Evolutionary conservation across 176 grass and related monocot genomes (phyloP), one percentile per base, ranked within the genome.

Genomic region (Oryza australiensis): DNA sequence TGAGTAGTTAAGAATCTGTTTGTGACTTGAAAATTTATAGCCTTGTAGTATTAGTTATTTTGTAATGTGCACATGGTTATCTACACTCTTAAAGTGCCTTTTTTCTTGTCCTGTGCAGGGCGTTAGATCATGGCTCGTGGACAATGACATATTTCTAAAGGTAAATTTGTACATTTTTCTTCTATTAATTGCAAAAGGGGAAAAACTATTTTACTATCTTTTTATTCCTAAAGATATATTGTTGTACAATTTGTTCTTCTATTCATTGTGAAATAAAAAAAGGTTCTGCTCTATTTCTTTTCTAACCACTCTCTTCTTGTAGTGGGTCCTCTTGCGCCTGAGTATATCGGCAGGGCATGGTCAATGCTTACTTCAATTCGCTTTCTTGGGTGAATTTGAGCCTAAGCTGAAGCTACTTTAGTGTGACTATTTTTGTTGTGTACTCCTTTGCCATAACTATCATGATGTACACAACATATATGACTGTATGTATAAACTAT

Each of bases 251-350:
- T 18, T 46, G 42, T 71, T 65, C 34, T 35, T 35, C 34, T 35
- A 35, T 35, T 35, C 2, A 35, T 35, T 35, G 34, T 3, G 5
- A 35, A 35, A 35, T 0, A 35, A 35, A 35, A 35, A 35, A 35
- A 35, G 5, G n/a, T 62, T 2, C 13, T 68, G 26, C 15, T 12
- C 46, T 8, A n/a, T n/a, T 43, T 86, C 26, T 41, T 66, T 38
- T 46, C 67, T 64, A 35, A 35, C 3, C 2, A 5, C n/a, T n/a
- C 66, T 24, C 73, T 84, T 78, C 33, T 35, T 87, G 81, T 84
- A 98, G 95, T 98, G 92, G 95, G 90, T 90, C 95, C 95, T 73
- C 95, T 90, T 78, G 88, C 82, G 12, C 88, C 94, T 1, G 91
- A 91, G 45, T 83, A 94, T 98, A 66, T 77, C 90, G 3, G 80